phyloP scores from a whole-genome alignment of 2,329 filamentous ascomycete species.

The Paracoccidioides lutzii region DNA sequence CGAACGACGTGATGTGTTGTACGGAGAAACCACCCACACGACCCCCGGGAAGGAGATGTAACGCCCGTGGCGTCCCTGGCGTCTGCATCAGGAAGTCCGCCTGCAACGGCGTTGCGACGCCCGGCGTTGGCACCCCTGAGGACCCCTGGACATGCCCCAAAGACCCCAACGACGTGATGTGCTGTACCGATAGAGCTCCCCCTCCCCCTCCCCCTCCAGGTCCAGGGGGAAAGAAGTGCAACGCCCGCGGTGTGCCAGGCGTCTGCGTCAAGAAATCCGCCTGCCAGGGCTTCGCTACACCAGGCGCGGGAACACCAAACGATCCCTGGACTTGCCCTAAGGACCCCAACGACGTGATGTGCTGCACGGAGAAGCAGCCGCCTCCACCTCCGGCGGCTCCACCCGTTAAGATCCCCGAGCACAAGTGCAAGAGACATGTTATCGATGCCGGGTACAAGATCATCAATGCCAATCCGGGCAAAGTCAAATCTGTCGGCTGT shows the following conservation, averaged over 20 bases:
- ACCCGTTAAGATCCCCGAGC: neutral
- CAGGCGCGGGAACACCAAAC: neutral
- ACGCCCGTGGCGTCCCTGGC: neutral
- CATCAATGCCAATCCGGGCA: neutral
- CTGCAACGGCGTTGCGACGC: neutral
- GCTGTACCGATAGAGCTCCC: neutral
- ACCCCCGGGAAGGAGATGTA: neutral
- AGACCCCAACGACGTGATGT: neutral
- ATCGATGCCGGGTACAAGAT: neutral
- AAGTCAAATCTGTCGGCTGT: neutral
- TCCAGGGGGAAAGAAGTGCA: neutral
- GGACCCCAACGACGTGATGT: neutral
- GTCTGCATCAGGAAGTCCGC: neutral
- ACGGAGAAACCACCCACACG: neutral
- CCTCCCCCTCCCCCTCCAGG: neutral
- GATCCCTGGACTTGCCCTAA: neutral
- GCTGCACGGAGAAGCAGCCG: neutral
- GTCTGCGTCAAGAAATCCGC: neutral
- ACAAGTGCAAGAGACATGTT: neutral
- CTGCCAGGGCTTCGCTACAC: neutral
- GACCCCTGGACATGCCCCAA: neutral
- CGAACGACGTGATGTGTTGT: neutral
- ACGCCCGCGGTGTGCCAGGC: neutral
- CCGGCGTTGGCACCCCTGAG: neutral
- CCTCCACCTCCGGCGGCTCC: neutral